Evolutionary conservation across 208 protist species (phyloP), one percentile per base, ranked within the genome.

Genomic region (Acanthamoeba royreba): DNA sequence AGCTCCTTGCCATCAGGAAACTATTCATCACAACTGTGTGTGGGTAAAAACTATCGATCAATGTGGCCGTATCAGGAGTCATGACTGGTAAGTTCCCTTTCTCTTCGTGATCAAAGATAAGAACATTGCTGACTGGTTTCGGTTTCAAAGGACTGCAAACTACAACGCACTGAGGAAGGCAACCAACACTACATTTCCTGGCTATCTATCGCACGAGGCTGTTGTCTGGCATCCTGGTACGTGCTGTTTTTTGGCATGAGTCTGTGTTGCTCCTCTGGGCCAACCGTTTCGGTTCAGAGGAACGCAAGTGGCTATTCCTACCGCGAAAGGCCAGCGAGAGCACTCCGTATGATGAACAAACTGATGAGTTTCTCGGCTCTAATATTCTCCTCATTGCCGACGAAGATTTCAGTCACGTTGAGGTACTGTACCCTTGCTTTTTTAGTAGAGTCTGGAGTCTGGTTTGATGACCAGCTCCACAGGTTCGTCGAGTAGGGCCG

Each of bases 221-320:
- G 93, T 55, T 28, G 63, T 40, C 22, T 96, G 95, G 94, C 63
- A 90, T 25, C 33, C 15, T 4, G 49, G 25, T 35, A 38, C 1
- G 74, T 8, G 9, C 31, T 38, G 25, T 46, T 46, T 45, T n/a
- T n/a, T n/a, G n/a, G n/a, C n/a, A n/a, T n/a, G n/a, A n/a, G n/a
- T n/a, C n/a, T n/a, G n/a, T n/a, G n/a, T n/a, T n/a, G n/a, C n/a
- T n/a, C n/a, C n/a, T n/a, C n/a, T n/a, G n/a, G n/a, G n/a, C n/a
- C n/a, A n/a, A n/a, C n/a, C n/a, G n/a, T n/a, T n/a, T n/a, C n/a
- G n/a, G n/a, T 19, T 55, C 72, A 83, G 72, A 52, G 42, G 22
- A 83, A n/a, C 90, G 88, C 15, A 72, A 91, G 63, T 97, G 96
- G 96, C 94, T 92, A n/a, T 97, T 97, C 85, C 77, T 96, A 33